These are phyloP conservation scores for Hordeum vulgare DNA, from an alignment of 176 grass and related monocot species.

Conservation along the genomic window MorexV3_pseudomolecules_assembly NC_058522.1:90190825-90191324, in stretches of 20 bases:
- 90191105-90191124: not conserved
- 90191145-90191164: not conserved
- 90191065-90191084: not conserved
- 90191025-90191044: not conserved
- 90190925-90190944: not conserved
- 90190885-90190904: not conserved
- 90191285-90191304: not conserved
- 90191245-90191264: not conserved
- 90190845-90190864: not conserved
- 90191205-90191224: no score
- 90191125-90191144: not conserved
- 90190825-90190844: not conserved
- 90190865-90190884: not conserved
- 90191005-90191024: not conserved
- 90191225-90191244: not conserved
- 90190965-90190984: not conserved
- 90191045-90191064: not conserved
- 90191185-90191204: no score
- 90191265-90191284: not conserved
- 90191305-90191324: not conserved
- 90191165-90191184: not conserved
- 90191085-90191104: not conserved
- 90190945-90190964: not conserved
- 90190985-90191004: not conserved
- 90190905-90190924: not conserved